Evolutionary conservation across 768 basidiomycete genomes (phyloP), one percentile per base, ranked within the genome.

Genomic region (Suillus hirtellus): DNA sequence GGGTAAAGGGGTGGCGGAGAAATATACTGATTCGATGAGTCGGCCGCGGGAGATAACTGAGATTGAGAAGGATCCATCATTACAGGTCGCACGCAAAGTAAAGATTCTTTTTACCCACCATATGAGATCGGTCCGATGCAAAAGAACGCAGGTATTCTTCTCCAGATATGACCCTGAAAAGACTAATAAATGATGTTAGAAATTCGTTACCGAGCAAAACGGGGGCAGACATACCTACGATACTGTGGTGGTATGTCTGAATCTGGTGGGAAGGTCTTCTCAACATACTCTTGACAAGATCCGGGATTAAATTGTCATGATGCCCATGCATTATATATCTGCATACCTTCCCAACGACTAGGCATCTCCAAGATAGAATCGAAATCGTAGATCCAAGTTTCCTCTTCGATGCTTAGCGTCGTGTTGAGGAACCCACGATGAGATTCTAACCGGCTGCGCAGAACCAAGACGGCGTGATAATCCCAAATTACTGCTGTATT

Each of bases 121-220:
- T 91, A 73, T 91, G 89, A 60, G 89, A 88, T 69, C 89, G 79
- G 72, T 92, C 88, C 21, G 89, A 90, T 11, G 89, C 87, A 76
- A 92, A 90, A 68, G 84, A 69, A 65, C 83, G 75, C 49, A 90
- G 72, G 69, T 80, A 89, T 14, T 73, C 72, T 38, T 72, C 64
- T 19, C 81, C 84, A 63, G 83, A 79, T 63, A 92, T 75, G 38
- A 89, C 80, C 70, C 89, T 81, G 73, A 90, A 90, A 53, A 79
- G 67, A 71, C 89, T 91, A 69, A n/a, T 38, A 40, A 59, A 65
- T 60, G 14, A 65, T 60, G 14, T 49, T 12, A 49, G 34, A 37
- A 3, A 35, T 63, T 66, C 61, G 50, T 19, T 38, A 47, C 61
- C 43, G 61, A 64, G 50, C 60, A 61, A 55, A 65, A 56, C 10